phyloP scores from a whole-genome alignment of 306 rosid genomes.

The Benincasa hispida region DNA sequence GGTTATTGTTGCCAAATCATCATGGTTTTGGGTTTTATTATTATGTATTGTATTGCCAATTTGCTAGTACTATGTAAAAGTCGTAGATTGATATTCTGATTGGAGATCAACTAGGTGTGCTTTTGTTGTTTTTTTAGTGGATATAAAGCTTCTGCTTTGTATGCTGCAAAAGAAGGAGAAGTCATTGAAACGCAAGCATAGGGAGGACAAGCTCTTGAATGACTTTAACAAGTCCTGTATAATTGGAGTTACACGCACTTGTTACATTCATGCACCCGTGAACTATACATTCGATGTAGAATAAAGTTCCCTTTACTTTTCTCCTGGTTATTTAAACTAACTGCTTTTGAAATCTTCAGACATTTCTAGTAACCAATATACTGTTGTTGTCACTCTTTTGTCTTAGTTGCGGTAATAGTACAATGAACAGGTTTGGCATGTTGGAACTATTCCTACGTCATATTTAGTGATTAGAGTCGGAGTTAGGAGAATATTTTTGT shows the following conservation, averaged over 20 bases:
- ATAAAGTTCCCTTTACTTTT: neutral
- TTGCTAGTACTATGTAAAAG: neutral
- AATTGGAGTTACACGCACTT: constrained; percentile 44
- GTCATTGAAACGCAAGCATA: constrained; percentile 34
- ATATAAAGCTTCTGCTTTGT: constrained; percentile 1
- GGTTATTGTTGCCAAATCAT: constrained; percentile 21
- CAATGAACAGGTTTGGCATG: neutral
- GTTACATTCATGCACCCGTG: constrained; percentile 47
- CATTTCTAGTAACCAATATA: neutral
- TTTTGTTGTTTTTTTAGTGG: neutral
- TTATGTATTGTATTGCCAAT: neutral
- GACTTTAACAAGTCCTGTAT: constrained; percentile 14
- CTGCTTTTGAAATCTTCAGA: neutral
- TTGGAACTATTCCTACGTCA: neutral
- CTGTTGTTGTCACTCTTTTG: neutral
- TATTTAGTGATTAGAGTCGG: neutral
- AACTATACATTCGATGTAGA: constrained; percentile 58
- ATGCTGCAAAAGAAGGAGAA: constrained; percentile 48
- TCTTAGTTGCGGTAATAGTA: neutral
- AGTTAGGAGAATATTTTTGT: neutral
- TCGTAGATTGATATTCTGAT: neutral
- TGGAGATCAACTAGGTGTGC: neutral
- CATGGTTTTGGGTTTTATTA: constrained; percentile 1
- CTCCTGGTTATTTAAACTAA: neutral
- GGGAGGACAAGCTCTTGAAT: constrained; percentile 32